phyloP scores from a whole-genome alignment of 2,329 filamentous ascomycete species.

The Diaporthe australafricana region DNA sequence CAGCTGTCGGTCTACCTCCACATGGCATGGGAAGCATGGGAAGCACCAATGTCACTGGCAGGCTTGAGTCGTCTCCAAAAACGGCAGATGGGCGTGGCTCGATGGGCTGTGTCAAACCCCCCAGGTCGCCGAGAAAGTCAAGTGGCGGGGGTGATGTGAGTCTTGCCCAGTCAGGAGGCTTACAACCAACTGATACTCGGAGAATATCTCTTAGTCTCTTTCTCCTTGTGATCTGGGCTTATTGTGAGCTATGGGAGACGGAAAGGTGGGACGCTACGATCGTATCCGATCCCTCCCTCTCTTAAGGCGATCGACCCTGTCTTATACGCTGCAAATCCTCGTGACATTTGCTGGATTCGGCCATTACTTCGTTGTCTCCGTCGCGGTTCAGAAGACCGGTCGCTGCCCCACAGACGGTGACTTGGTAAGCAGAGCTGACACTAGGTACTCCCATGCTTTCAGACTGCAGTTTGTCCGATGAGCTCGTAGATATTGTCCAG shows the following conservation, averaged over 20 bases:
- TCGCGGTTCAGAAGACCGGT: not conserved
- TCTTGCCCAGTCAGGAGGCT: not conserved
- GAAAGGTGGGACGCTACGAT: not conserved
- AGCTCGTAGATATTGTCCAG: not conserved
- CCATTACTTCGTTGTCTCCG: not conserved
- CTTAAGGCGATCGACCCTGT: not conserved
- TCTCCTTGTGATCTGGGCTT: slow-evolving; percentile 3
- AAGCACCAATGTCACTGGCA: not conserved
- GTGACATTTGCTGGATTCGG: slow-evolving; percentile 9
- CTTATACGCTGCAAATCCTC: not conserved
- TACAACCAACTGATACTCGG: slow-evolving; percentile 1
- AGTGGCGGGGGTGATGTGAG: not conserved
- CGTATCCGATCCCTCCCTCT: slow-evolving; percentile 7
- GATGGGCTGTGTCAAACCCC: not conserved
- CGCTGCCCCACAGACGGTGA: not conserved
- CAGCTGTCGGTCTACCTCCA: not conserved
- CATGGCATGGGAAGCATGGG: not conserved
- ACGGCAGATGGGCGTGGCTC: not conserved
- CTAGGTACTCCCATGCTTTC: not conserved
- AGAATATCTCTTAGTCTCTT: slow-evolving; percentile 18
- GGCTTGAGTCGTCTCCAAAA: not conserved
- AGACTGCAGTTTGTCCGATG: not conserved
- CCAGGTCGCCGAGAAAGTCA: slow-evolving; percentile 8
- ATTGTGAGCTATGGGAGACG: not conserved
- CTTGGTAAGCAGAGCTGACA: not conserved